A percentile compares a stretch with the other conserved stretches of the same genome.
Conservation (phyloP, 169 alveolate species). For the Babesia caballi region DNA sequence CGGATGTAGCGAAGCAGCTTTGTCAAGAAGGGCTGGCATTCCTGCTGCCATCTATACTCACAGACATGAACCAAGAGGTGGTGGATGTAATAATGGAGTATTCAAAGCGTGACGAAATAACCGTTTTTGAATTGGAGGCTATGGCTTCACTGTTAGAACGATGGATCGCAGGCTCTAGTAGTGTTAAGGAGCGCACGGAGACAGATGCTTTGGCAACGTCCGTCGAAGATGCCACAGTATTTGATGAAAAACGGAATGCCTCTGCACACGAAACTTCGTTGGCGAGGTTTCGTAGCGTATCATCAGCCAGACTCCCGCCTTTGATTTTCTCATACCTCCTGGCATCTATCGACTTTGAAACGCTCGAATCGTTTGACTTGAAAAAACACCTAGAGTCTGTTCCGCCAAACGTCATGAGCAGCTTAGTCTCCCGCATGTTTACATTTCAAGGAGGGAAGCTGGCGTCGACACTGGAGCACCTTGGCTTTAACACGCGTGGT, state of each 20-base stretch:
- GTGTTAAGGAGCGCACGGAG: too few species aligned
- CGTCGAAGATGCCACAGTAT: too few species aligned
- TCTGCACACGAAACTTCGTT: neutral
- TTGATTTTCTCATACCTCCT: neutral
- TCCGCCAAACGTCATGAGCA: neutral
- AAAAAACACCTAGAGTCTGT: neutral
- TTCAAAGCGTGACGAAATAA: neutral
- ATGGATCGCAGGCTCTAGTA: neutral
- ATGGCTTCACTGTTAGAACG: slow-evolving; percentile 1
- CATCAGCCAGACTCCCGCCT: neutral
- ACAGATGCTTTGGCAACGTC: neutral
- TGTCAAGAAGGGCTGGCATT: neutral
- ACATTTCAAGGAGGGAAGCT: slow-evolving; percentile 9
- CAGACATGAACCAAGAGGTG: neutral
- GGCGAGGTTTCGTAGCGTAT: neutral
- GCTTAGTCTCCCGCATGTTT: neutral
- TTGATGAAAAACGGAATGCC: too few species aligned
- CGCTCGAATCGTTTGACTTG: neutral
- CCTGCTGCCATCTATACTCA: slow-evolving; percentile 1
- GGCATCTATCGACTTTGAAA: neutral
- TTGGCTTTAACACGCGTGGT: neutral
- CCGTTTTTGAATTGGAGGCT: neutral
- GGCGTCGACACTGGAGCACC: slow-evolving; percentile 4
- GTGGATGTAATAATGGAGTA: neutral
- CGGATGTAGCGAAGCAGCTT: neutral